These are phyloP conservation scores for Thermothielavioides terrestris DNA, from an alignment of 495 filamentous ascomycete species.

Conservation along the genomic window DNA sequence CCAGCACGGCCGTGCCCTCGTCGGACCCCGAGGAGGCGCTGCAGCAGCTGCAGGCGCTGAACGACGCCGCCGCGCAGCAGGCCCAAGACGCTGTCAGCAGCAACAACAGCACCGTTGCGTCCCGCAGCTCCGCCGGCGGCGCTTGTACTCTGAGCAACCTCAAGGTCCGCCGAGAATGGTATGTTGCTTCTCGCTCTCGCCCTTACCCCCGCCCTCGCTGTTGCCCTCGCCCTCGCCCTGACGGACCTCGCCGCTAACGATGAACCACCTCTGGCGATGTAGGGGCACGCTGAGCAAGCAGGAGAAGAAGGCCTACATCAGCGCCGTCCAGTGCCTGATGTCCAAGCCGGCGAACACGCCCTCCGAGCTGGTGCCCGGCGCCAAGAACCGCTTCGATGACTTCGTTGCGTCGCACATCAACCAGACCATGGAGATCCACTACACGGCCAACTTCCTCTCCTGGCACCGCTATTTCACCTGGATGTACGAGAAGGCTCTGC, in stretches of 20 bases:
- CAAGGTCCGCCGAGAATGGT: no score
- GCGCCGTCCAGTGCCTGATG: constrained; percentile 56
- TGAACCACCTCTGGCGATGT: neutral
- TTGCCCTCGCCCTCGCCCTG: no score
- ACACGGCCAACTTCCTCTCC: constrained; percentile 54
- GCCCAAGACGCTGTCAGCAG: no score
- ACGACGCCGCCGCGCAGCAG: no score
- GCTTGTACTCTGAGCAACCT: no score
- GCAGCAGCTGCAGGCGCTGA: no score
- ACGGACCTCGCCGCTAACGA: neutral
- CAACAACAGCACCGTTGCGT: no score
- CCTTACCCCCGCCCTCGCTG: no score
- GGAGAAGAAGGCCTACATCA: constrained; percentile 49
- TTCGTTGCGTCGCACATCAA: constrained; percentile 61
- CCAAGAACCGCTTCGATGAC: constrained; percentile 51
- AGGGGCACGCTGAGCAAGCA: constrained; percentile 36
- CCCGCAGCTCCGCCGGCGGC: no score
- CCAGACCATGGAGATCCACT: constrained; percentile 53
- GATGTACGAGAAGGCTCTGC: constrained; percentile 56
- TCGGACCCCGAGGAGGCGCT: no score
- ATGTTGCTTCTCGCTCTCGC: no score
- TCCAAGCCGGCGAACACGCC: constrained; percentile 42
- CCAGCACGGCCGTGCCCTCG: no score
- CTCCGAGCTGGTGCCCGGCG: constrained; percentile 22
- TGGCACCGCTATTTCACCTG: constrained; percentile 64